Base-by-base conservation (phyloP, 495 filamentous ascomycete genomes). In the Tuber calosporum region DNA sequence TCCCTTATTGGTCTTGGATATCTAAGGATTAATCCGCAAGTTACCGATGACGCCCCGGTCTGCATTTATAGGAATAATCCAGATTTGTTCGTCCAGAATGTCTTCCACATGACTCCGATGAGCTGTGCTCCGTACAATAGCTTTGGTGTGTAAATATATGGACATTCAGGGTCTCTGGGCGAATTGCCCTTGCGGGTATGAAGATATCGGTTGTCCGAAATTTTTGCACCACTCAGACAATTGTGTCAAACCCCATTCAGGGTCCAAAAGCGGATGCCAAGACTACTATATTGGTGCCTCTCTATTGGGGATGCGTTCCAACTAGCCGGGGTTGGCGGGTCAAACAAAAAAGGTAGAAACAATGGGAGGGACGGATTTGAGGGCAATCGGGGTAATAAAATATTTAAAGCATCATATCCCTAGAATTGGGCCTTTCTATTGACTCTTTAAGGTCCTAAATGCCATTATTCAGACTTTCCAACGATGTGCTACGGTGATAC, bases 401-500 rank as follows among this genome's bases (percentile, higher is more conserved):
- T 62, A 62, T 34, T 34, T 34, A 34, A 34, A 17, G 53, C 26
- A 53, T 26, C 43, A 45, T 22, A 11, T 13, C 26, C 26, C 26
- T 26, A 15, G 53, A 62, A 30, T 62, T 62, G 26, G 26, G 53
- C 17, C 53, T 34, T 30, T 34, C 26, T 2, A 30, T 34, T 30
- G 30, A 34, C 45, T 34, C 19, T 34, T 19, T 34, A 34, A 34
- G 19, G 53, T 34, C 26, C 53, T 62, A 7, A 62, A 62, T 62
- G 26, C 1, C 26, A 34, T 62, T 62, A 30, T 62, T 34, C 26
- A 17, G 26, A 6, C 26, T 34, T 62, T 34, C 26, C 13, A 62
- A 26, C 11, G 53, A 62, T 62, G n/a, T 34, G 53, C 53, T 62
- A n/a, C n/a, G n/a, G 53, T 62, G 53, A 62, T 62, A 62, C 53